Evolutionary conservation across 495 filamentous ascomycete species (phyloP).

Genomic region (Aspergillus sparsus): DNA sequence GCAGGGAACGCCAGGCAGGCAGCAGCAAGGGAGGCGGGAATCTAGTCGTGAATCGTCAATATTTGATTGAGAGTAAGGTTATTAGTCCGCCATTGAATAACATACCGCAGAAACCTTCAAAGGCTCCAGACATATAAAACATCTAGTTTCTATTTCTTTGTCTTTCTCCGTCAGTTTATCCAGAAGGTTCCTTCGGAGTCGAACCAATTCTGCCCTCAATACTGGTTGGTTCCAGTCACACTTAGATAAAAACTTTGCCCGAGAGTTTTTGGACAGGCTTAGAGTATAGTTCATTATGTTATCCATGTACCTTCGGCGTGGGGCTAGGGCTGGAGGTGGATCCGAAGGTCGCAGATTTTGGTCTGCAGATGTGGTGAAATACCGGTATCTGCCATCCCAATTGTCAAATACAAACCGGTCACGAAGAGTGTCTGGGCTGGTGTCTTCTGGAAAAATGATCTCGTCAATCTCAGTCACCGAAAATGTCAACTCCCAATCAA

Average conservation of each 20-base stretch:
- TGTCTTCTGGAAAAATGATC: conserved; percentile 56
- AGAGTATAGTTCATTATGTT: conserved; percentile 67
- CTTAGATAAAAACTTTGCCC: conserved; percentile 37
- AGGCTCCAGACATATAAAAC: conserved; percentile 59
- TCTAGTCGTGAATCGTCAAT: conserved; percentile 44
- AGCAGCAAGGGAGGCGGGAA: conserved; percentile 63
- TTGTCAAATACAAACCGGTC: conserved; percentile 72
- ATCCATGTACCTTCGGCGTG: conserved; percentile 51
- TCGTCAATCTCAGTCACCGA: conserved; percentile 53
- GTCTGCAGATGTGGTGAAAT: conserved; percentile 43
- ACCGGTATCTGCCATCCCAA: conserved; percentile 65
- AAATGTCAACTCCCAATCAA: conserved; percentile 68
- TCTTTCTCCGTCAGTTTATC: conserved; percentile 61
- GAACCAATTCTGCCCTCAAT: conserved; percentile 67
- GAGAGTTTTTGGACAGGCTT: conserved; percentile 59
- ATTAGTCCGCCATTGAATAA: conserved; percentile 14
- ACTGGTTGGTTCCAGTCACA: conserved; percentile 74
- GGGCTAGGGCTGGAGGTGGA: conserved; percentile 53
- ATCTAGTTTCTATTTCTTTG: conserved; percentile 36
- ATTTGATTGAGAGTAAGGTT: background rate
- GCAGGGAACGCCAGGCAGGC: conserved; percentile 76
- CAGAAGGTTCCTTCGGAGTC: conserved; percentile 78
- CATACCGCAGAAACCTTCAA: conserved; percentile 75
- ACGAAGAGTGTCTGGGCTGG: conserved; percentile 56
- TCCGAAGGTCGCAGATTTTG: conserved; percentile 49